Base-by-base conservation (phyloP, 208 protist species). In the Porcisia hertigi region DNA sequence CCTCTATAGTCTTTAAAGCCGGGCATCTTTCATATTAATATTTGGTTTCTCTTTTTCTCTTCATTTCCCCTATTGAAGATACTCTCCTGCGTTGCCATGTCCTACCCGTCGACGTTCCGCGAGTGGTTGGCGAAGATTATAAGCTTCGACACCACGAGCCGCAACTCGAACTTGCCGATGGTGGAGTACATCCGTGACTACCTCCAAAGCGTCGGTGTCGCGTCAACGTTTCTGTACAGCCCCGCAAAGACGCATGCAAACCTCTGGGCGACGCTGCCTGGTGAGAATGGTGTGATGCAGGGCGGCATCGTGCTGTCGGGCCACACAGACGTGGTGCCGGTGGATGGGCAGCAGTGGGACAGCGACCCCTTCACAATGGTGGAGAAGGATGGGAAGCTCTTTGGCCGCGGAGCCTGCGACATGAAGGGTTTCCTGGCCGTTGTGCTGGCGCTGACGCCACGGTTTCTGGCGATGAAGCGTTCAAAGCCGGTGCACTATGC, bases 371-470 rank as follows among this genome's bases (percentile, higher is more conserved):
- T 91, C 63, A 81, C 52, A 20, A 78, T 91, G 78, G 85, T 84
- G 43, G 88, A 93, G 75, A 77, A 73, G 65, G 83, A 86, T 43
- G 88, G 85, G 30, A 87, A 85, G 75, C 77, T 93, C 41, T 91
- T 87, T 71, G 89, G 89, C 20, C 83, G 86, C 39, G 89, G 89
- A 36, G 69, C 86, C 43, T 86, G 82, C 54, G 86, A 93, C 71
- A 91, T 90, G 89, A 93, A 91, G 71, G 86, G 85, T 45, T 88
- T 91, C 76, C 59, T 91, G n/a, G 86, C 89, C 14, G 80, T 91
- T 23, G 78, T 74, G 39, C 77, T 93, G 45, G 76, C 86, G n/a
- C 75, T 89, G 47, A 77, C 71, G 20, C 84, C 86, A 20, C 71
- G 82, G 66, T 82, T 87, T 16, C 69, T 85, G 69, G 49, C 72